Conservation (phyloP, 2,329 filamentous ascomycete genomes). For the Ascochyta koolunga region DNA sequence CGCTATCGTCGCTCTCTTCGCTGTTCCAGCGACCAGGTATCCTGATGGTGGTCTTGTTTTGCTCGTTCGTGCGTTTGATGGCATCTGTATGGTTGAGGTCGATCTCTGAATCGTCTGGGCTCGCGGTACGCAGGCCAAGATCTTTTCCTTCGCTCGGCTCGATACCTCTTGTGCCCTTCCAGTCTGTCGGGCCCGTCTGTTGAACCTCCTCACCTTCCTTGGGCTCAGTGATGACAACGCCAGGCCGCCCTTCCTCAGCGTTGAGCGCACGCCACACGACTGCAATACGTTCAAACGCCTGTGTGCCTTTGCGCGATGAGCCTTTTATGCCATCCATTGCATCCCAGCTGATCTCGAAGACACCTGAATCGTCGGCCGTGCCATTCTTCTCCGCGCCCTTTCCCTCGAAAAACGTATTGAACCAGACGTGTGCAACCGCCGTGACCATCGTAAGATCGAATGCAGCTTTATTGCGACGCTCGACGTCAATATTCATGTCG, state of each 20-base stretch:
- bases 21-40: slow-evolving; percentile 34
- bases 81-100: slow-evolving; percentile 77
- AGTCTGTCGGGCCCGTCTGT: slow-evolving; percentile 74
- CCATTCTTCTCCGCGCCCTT: slow-evolving; percentile 72
- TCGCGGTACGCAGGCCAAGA: slow-evolving; percentile 71
- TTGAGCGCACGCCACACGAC: slow-evolving; percentile 76
- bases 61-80: slow-evolving; percentile 55
- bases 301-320: slow-evolving; percentile 78
- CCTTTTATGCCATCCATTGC: slow-evolving; percentile 95
- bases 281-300: slow-evolving; percentile 79
- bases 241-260: slow-evolving; percentile 36
- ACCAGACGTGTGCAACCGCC: slow-evolving; percentile 93
- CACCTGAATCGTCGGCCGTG: slow-evolving; percentile 69
- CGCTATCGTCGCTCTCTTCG: slow-evolving; percentile 38
- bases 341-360: slow-evolving; percentile 75
- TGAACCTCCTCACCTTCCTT: slow-evolving; percentile 70
- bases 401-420: slow-evolving; percentile 93
- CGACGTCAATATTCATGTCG: slow-evolving; percentile 89
- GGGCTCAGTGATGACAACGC: slow-evolving; percentile 67
- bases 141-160: slow-evolving; percentile 62
- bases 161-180: slow-evolving; percentile 64
- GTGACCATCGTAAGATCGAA: slow-evolving; percentile 88
- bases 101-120: slow-evolving; percentile 62
- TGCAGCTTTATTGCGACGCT: slow-evolving; percentile 79
- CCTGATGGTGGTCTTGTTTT: slow-evolving; percentile 32